phyloP scores from a whole-genome alignment of 139 green algal genomes.

The Micromonas pusilla region DNA sequence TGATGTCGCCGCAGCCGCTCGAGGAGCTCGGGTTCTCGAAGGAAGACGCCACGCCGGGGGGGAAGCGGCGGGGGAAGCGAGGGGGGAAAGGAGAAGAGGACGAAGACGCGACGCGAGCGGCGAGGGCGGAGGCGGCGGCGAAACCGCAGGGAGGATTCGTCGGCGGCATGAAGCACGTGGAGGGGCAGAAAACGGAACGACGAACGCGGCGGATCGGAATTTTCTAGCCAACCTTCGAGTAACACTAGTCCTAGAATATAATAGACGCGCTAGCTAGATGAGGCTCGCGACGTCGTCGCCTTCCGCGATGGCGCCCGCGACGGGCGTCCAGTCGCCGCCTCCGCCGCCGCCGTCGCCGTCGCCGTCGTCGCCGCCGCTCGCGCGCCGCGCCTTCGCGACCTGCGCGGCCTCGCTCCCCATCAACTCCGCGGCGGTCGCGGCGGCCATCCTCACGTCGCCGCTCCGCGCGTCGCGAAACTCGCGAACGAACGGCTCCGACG shows the following conservation, averaged over 20 bases:
- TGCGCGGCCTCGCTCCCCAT: background rate
- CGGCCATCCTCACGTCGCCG: background rate
- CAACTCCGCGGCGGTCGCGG: background rate
- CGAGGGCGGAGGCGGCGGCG: background rate
- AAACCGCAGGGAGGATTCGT: background rate
- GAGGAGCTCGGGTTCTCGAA: slow-evolving; percentile 61
- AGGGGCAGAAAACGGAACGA: too few species aligned
- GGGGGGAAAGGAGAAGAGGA: background rate
- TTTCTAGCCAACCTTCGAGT: too few species aligned
- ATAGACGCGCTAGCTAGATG: too few species aligned
- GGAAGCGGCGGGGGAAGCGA: too few species aligned
- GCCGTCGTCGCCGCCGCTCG: too few species aligned
- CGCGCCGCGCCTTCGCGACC: too few species aligned
- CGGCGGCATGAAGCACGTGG: background rate
- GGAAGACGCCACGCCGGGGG: background rate
- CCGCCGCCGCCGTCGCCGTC: too few species aligned
- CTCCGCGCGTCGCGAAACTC: background rate
- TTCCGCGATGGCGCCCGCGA: too few species aligned
- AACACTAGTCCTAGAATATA: too few species aligned
- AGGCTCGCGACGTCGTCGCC: too few species aligned
- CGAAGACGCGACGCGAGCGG: background rate
- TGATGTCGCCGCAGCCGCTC: slow-evolving; percentile 69
- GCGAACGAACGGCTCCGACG: background rate
- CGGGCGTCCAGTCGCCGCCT: too few species aligned
- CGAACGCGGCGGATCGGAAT: too few species aligned